Evolutionary conservation across 2,329 filamentous ascomycete species (phyloP).

Genomic region (Talaromyces amestolkiae): DNA sequence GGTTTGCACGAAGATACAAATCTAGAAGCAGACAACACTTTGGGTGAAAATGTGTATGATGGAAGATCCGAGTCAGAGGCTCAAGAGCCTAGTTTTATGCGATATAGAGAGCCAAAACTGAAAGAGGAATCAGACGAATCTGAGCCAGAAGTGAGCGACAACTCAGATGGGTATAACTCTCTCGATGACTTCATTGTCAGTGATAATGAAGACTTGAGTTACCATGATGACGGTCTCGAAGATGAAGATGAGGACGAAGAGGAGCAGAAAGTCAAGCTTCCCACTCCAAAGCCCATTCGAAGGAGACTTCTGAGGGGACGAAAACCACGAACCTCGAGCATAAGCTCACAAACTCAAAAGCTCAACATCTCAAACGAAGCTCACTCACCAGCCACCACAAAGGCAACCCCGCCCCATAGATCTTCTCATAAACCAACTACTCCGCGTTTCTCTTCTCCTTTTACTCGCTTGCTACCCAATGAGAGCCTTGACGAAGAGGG

Average conservation of each 20-base stretch:
- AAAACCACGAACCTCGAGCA: constrained; percentile 24
- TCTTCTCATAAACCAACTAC: constrained; percentile 19
- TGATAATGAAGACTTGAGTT: constrained; percentile 40
- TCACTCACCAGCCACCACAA: background rate
- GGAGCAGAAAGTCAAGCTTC: constrained; percentile 20
- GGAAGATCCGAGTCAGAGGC: background rate
- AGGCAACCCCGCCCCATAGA: constrained; percentile 6
- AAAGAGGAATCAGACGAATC: constrained; percentile 25
- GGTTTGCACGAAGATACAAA: constrained; percentile 24
- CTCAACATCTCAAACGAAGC: constrained; percentile 7
- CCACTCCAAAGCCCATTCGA: constrained; percentile 28
- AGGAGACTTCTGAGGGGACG: constrained; percentile 38
- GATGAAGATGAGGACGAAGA: constrained; percentile 15
- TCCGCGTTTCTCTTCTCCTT: constrained; percentile 21
- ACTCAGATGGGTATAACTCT: constrained; percentile 35
- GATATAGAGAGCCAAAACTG: constrained; percentile 14
- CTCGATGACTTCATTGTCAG: constrained; percentile 43
- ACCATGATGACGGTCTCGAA: constrained; percentile 30
- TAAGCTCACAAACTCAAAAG: constrained; percentile 9
- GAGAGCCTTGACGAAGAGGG: constrained; percentile 26
- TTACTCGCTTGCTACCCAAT: constrained; percentile 26
- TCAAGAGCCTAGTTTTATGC: constrained; percentile 11
- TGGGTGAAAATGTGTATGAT: background rate
- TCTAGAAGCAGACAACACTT: constrained; percentile 16
- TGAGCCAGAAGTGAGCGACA: constrained; percentile 24